Conservation (phyloP, 495 filamentous ascomycete species). For the Collariella sp. region DNA sequence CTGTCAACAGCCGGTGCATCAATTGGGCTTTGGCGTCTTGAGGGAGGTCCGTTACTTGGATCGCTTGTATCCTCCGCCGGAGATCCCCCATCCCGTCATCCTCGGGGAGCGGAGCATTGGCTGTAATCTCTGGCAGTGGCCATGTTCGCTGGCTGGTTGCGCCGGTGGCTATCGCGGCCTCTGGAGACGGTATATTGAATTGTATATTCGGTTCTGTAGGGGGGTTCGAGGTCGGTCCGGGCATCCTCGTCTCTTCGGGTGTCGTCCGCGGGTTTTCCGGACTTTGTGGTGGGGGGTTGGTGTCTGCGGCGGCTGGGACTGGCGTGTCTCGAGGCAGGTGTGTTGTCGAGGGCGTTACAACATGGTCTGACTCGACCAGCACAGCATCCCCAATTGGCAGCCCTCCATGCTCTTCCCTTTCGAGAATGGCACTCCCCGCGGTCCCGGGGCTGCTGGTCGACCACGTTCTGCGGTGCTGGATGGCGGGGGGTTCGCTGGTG, state of each 20-base stretch:
- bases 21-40: constrained; percentile 68
- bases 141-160: background rate
- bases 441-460: constrained; percentile 5
- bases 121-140: background rate
- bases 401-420: constrained; percentile 7
- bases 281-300: background rate
- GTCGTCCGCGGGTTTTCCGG: background rate
- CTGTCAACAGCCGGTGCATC: constrained; percentile 77
- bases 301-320: background rate
- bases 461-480: constrained; percentile 14
- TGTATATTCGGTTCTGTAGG: background rate
- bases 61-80: constrained; percentile 65
- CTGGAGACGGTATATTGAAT: background rate
- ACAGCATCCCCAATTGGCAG: background rate
- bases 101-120: constrained; percentile 52
- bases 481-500: constrained; percentile 21
- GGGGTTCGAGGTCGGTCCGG: background rate
- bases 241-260: background rate
- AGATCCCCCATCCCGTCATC: constrained; percentile 86
- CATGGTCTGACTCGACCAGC: background rate
- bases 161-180: background rate
- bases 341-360: background rate
- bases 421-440: constrained; percentile 16
- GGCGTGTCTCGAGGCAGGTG: background rate
- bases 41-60: constrained; percentile 57